A percentile compares a stretch with the other conserved stretches of the same genome.
phyloP scores from a whole-genome alignment of 345 rosid species.

The sweet orange (Citrus sinensis) region DNA sequence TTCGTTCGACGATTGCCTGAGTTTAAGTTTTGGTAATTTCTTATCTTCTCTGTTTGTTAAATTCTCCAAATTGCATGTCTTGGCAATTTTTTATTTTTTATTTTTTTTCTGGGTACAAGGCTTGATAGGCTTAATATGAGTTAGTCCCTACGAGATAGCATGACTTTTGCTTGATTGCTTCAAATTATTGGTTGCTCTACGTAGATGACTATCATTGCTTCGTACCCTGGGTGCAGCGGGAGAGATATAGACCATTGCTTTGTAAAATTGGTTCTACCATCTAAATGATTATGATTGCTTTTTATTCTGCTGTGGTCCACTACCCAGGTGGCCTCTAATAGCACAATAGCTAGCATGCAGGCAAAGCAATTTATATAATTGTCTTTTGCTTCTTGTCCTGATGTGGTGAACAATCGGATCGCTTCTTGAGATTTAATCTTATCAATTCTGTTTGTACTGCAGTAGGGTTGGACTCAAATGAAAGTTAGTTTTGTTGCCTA shows the following conservation, averaged over 20 bases:
- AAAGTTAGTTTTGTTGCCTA: background rate
- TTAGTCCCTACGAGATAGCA: background rate
- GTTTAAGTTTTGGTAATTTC: conserved; percentile 69
- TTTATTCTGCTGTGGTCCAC: background rate
- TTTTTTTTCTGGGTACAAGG: too few relatives aligned
- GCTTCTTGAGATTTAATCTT: background rate
- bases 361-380: background rate
- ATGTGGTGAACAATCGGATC: background rate
- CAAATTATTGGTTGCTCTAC: background rate
- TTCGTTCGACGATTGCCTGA: conserved; percentile 83
- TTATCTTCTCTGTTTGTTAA: background rate
- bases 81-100: background rate
- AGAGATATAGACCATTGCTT: background rate
- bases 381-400: background rate
- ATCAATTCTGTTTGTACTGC: background rate
- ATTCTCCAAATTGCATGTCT: background rate
- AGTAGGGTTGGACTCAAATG: background rate
- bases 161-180: background rate
- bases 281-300: background rate
- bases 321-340: background rate
- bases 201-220: background rate
- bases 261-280: background rate
- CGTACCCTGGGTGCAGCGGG: background rate
- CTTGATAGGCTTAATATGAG: background rate
- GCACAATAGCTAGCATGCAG: too few relatives aligned